Base-by-base conservation (phyloP, 306 rosid genomes). In the Vicia villosa region DNA sequence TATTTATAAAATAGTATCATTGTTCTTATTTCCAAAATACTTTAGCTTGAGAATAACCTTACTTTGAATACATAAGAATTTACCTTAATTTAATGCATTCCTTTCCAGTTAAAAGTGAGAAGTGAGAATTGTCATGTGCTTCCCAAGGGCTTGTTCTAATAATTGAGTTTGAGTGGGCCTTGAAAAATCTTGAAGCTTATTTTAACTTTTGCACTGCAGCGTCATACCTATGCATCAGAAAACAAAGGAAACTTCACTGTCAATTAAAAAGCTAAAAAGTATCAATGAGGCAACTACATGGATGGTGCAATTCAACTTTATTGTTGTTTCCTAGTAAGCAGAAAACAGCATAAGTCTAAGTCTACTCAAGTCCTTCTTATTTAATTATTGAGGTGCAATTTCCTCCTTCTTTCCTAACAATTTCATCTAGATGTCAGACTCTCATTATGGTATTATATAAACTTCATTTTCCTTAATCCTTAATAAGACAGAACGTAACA, bases 221-320 rank as follows among this genome's bases (percentile, higher is more conserved):
- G 14, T 50, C 55, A 16, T 22, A 22, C 34, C 10, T n/a, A 9
- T 52, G 59, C 26, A 54, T 54, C 10, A 22, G 36, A 22, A 26
- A 13, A 24, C 38, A 55, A 55, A 55, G 36, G 61, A 55, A 55
- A 24, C 11, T 55, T 51, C 58, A 20, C 30, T 51, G 30, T 20
- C 19, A 20, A 51, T 20, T 51, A 12, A 51, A 20, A 16, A 51
- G 12, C 24, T 15, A 19, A 51, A 51, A 10, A 21, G 59, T 52
- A 52, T 3, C 10, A 7, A 52, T 21, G 6, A 52, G 30, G 15
- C 4, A 54, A 54, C 3, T 59, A 12, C 8, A 21, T 59, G 43
- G 43, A 59, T 8, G 43, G 64, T 59, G 64, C 22, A 30, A n/a
- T 58, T 28, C 4, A 34, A 59, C 65, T 34, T 59, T 34, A 32